A percentile compares a stretch with the other conserved stretches of the same genome.
These are phyloP conservation scores for Phaffia rhodozyma DNA, from an alignment of 1,284 basidiomycete genomes.

Conservation along the genomic window DNA sequence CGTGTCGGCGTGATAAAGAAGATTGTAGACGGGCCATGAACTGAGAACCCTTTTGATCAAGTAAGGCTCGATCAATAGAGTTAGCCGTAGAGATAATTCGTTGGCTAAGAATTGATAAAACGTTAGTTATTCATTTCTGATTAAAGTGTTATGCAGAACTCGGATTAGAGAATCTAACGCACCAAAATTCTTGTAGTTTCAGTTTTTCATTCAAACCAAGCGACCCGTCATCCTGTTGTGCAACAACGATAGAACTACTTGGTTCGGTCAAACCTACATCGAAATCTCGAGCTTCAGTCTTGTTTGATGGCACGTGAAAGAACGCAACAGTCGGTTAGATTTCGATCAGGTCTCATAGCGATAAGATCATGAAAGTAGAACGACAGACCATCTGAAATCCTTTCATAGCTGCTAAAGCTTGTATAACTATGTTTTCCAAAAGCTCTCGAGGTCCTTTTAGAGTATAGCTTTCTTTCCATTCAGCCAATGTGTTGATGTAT, in stretches of 20 bases:
- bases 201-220: conserved; percentile 24
- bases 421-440: conserved; percentile 74
- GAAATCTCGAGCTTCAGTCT: too few species aligned
- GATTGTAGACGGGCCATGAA: conserved; percentile 65
- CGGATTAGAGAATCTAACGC: conserved; percentile 9
- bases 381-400: conserved; percentile 46
- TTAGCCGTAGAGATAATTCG: conserved; percentile 64
- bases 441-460: conserved; percentile 58
- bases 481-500: too few species aligned
- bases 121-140: not conserved
- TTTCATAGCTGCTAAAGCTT: conserved; percentile 74
- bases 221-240: not conserved
- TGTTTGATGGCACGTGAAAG: too few species aligned
- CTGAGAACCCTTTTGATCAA: conserved; percentile 64
- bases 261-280: too few species aligned
- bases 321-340: not conserved
- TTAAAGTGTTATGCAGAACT: not conserved
- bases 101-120: conserved; percentile 45
- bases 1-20: conserved; percentile 48
- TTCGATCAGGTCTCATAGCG: not conserved
- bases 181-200: conserved; percentile 36
- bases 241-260: too few species aligned
- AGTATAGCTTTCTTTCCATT: too few species aligned
- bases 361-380: not conserved
- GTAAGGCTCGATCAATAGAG: conserved; percentile 69